phyloP scores from a whole-genome alignment of 2,329 filamentous ascomycete species.

The Aspergillus latus region DNA sequence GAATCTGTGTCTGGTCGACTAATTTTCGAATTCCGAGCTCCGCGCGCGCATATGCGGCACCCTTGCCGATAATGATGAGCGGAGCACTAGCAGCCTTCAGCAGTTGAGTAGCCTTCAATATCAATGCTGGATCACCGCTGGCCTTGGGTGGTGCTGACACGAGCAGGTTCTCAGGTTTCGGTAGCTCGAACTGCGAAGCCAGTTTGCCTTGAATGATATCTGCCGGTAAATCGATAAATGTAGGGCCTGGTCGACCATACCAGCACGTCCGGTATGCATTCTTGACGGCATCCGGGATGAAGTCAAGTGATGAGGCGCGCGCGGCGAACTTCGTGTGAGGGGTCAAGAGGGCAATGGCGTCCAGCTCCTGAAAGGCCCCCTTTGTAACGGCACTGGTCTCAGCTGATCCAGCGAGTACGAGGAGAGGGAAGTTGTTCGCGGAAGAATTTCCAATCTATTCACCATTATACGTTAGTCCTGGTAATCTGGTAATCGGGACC shows the following conservation, averaged over 20 bases:
- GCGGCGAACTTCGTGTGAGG: constrained; percentile 56
- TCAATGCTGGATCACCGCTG: constrained; percentile 46
- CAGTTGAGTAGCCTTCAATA: constrained; percentile 45
- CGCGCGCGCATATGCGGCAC: constrained; percentile 55
- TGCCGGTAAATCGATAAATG: constrained; percentile 57
- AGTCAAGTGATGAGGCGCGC: constrained; percentile 47
- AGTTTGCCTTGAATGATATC: constrained; percentile 52
- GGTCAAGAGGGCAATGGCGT: constrained; percentile 54
- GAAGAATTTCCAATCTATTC: constrained; percentile 50
- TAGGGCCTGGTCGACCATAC: constrained; percentile 55
- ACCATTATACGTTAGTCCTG: neutral
- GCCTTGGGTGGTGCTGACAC: constrained; percentile 44
- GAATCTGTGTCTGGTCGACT: constrained; percentile 50
- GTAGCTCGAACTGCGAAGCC: constrained; percentile 21
- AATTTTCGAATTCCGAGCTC: constrained; percentile 48
- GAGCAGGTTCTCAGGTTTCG: constrained; percentile 30
- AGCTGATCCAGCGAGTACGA: constrained; percentile 55
- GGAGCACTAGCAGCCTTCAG: constrained; percentile 52
- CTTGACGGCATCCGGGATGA: constrained; percentile 49
- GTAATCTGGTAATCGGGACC: neutral
- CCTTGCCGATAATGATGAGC: constrained; percentile 57
- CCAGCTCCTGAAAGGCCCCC: constrained; percentile 59
- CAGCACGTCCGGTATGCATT: constrained; percentile 55
- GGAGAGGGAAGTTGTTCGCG: constrained; percentile 56
- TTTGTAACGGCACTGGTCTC: constrained; percentile 54